Evolutionary conservation across 1,284 basidiomycete species (phyloP).

Genomic region (Boletus sp.): DNA sequence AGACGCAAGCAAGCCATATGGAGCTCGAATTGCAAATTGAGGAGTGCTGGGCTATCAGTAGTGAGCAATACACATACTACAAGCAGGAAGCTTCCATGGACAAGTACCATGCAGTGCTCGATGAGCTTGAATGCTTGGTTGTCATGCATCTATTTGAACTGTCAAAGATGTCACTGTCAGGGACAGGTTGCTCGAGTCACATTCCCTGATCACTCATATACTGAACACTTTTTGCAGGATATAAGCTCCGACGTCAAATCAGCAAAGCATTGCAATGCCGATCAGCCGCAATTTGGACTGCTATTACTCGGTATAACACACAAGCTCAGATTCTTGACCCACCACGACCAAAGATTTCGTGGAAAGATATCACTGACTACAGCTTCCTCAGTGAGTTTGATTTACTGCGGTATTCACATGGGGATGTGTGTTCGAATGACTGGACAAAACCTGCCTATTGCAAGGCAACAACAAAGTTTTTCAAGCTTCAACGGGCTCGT

Average conservation of each 20-base stretch:
- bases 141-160: neutral
- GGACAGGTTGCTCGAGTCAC: neutral
- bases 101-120: neutral
- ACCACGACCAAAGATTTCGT: neutral
- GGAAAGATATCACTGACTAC: neutral
- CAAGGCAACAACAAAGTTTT: neutral
- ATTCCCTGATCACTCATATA: no score
- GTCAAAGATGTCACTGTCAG: neutral
- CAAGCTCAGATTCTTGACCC: neutral
- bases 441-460: neutral
- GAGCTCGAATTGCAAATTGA: neutral
- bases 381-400: constrained; percentile 1
- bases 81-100: neutral
- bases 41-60: neutral
- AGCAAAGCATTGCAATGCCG: neutral
- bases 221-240: neutral
- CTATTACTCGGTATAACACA: neutral
- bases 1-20: neutral
- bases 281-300: neutral
- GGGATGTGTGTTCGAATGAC: neutral
- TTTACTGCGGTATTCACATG: neutral
- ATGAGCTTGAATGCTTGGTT: neutral
- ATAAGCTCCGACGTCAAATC: neutral
- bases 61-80: neutral
- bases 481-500: neutral